A percentile compares a stretch with the other conserved stretches of the same genome.
phyloP scores from a whole-genome alignment of 2,329 filamentous ascomycete species.

The Alternaria viburni region DNA sequence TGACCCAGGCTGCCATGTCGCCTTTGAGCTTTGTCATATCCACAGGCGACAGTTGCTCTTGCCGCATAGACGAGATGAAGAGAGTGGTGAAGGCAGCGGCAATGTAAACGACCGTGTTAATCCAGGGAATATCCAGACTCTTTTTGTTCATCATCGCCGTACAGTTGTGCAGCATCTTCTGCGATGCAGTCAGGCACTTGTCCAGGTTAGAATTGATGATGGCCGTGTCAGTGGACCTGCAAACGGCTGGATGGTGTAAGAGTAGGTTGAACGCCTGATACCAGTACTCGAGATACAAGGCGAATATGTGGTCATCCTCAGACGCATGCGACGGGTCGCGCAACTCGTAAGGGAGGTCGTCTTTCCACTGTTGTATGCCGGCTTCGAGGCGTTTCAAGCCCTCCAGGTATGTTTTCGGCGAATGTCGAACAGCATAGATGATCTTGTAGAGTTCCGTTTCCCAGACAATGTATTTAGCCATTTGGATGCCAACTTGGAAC shows the following conservation, averaged over 20 bases:
- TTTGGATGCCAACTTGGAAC: conserved; percentile 70
- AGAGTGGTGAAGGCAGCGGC: conserved; percentile 76
- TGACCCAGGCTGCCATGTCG: conserved; percentile 74
- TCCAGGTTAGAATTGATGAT: conserved; percentile 62
- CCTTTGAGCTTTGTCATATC: conserved; percentile 66
- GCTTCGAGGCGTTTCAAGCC: conserved; percentile 70
- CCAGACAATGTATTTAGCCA: conserved; percentile 69
- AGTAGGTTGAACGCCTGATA: conserved; percentile 58
- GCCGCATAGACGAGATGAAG: conserved; percentile 71
- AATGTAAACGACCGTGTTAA: conserved; percentile 73
- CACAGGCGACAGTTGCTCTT: conserved; percentile 63
- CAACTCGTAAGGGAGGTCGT: conserved; percentile 68
- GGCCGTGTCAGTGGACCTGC: conserved; percentile 60
- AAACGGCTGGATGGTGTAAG: conserved; percentile 61
- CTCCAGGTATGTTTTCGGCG: conserved; percentile 67
- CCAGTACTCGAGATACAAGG: conserved; percentile 58
- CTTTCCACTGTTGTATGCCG: conserved; percentile 67
- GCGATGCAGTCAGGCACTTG: conserved; percentile 69
- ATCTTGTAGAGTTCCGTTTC: conserved; percentile 77
- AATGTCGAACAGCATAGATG: conserved; percentile 73
- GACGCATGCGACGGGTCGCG: conserved; percentile 54
- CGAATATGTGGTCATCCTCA: conserved; percentile 56
- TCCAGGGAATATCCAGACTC: conserved; percentile 79
- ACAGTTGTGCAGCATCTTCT: conserved; percentile 67
- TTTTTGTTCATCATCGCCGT: conserved; percentile 67